Percentiles rank a stretch among this genome's conserved stretches.
phyloP scores from a whole-genome alignment of 768 basidiomycete species.

The Naganishia kalamii region DNA sequence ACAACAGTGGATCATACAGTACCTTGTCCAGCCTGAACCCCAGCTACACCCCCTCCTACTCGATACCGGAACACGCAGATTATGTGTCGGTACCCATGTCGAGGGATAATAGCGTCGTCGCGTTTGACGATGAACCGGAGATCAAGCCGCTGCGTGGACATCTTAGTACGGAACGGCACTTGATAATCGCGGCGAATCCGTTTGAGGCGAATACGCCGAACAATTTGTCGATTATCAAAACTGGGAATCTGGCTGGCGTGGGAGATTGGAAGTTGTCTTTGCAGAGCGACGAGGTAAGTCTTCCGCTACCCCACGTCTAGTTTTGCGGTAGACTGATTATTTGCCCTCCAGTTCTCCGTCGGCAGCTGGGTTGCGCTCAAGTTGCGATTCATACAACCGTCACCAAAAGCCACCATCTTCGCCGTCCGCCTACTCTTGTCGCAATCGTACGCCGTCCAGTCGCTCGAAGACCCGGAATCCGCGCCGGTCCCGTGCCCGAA shows the following conservation, averaged over 20 bases:
- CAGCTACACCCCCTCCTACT: constrained; percentile 6
- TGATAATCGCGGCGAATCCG: constrained; percentile 40
- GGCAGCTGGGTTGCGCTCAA: constrained; percentile 32
- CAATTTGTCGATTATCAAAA: constrained; percentile 32
- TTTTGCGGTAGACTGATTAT: neutral
- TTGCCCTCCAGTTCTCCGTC: constrained; percentile 36
- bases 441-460: constrained; percentile 34
- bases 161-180: constrained; percentile 26
- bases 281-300: constrained; percentile 40
- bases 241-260: constrained; percentile 28
- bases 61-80: constrained; percentile 12
- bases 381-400: constrained; percentile 31
- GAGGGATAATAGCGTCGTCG: constrained; percentile 8
- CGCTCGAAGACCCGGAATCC: constrained; percentile 35
- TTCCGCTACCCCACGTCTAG: neutral
- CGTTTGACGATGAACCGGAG: constrained; percentile 9
- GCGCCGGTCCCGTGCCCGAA: constrained; percentile 24
- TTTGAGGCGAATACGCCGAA: constrained; percentile 16
- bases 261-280: constrained; percentile 25
- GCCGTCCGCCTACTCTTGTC: constrained; percentile 33
- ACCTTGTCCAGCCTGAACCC: constrained; percentile 14
- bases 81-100: constrained; percentile 15
- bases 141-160: constrained; percentile 33
- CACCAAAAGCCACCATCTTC: constrained; percentile 39
- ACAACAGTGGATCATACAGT: constrained; percentile 3